Evolutionary conservation across 176 grass and related monocot species (phyloP).

Genomic region (Hordeum marinum): DNA sequence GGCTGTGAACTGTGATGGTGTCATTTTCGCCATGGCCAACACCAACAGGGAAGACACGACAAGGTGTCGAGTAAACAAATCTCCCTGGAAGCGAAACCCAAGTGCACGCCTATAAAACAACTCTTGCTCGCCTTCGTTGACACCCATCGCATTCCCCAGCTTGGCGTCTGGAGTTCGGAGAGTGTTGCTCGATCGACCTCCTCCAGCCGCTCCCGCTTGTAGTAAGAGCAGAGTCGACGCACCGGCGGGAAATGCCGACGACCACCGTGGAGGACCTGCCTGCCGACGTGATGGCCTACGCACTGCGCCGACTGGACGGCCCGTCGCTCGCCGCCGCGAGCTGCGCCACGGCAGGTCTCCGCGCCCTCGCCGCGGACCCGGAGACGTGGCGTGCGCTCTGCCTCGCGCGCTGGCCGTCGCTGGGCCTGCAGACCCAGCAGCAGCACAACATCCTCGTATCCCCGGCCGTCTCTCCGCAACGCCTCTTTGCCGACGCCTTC

Average conservation of each 20-base stretch:
- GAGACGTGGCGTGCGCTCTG: slow-evolving; percentile 64
- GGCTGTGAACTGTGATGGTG: not conserved
- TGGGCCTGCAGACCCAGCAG: not conserved
- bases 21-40: not conserved
- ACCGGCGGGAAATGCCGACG: not conserved
- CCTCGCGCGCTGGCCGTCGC: slow-evolving; percentile 42
- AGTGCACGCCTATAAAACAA: not conserved
- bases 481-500: slow-evolving; percentile 56
- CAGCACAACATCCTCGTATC: not conserved
- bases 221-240: not conserved
- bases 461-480: slow-evolving; percentile 9
- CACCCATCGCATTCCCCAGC: not conserved
- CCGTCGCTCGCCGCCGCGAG: slow-evolving; percentile 42
- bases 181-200: not conserved
- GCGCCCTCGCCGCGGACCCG: slow-evolving; percentile 30
- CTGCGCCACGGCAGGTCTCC: slow-evolving; percentile 39
- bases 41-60: not conserved
- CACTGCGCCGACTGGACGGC: slow-evolving; percentile 50
- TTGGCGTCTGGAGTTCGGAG: not conserved
- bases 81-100: not conserved
- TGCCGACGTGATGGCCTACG: slow-evolving; percentile 41
- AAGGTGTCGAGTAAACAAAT: not conserved
- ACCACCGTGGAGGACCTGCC: slow-evolving; percentile 49
- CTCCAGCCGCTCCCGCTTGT: not conserved
- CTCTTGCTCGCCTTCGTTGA: not conserved